phyloP scores from a whole-genome alignment of 192 early-diverging fungal species.

The Umbelopsis sp. region DNA sequence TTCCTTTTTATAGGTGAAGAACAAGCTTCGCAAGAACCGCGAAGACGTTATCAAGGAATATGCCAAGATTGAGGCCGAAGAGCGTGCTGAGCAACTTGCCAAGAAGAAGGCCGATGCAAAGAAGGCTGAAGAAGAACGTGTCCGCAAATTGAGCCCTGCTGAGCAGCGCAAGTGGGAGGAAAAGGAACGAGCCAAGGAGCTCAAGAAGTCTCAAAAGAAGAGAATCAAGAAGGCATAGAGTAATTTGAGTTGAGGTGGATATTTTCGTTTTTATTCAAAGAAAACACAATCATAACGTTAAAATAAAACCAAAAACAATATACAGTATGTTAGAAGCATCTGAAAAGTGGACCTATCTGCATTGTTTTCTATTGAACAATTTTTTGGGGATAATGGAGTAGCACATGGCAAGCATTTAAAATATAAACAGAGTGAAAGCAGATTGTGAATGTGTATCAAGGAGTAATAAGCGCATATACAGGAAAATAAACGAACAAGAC shows the following conservation, averaged over 20 bases:
- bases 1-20: slow-evolving; percentile 27
- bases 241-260: not conserved
- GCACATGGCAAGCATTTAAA: too few species aligned
- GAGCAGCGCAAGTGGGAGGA: slow-evolving; percentile 88
- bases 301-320: too few species aligned
- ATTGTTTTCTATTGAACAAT: too few species aligned
- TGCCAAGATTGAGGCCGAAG: slow-evolving; percentile 63
- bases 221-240: slow-evolving; percentile 44
- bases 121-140: slow-evolving; percentile 61
- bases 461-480: too few species aligned
- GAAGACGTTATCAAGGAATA: slow-evolving; percentile 62
- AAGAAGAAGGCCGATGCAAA: slow-evolving; percentile 69
- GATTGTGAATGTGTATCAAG: too few species aligned
- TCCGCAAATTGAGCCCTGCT: slow-evolving; percentile 70
- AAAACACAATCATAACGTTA: not conserved
- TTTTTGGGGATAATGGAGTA: too few species aligned
- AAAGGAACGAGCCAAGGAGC: slow-evolving; percentile 70
- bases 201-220: slow-evolving; percentile 68
- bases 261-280: not conserved
- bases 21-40: slow-evolving; percentile 67
- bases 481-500: too few species aligned
- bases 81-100: slow-evolving; percentile 69
- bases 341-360: too few species aligned
- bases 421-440: too few species aligned
- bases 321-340: too few species aligned